Evolutionary conservation across 2,329 filamentous ascomycete species (phyloP), one percentile per base, ranked within the genome.

Genomic region (Stagonosporopsis rhizophila): DNA sequence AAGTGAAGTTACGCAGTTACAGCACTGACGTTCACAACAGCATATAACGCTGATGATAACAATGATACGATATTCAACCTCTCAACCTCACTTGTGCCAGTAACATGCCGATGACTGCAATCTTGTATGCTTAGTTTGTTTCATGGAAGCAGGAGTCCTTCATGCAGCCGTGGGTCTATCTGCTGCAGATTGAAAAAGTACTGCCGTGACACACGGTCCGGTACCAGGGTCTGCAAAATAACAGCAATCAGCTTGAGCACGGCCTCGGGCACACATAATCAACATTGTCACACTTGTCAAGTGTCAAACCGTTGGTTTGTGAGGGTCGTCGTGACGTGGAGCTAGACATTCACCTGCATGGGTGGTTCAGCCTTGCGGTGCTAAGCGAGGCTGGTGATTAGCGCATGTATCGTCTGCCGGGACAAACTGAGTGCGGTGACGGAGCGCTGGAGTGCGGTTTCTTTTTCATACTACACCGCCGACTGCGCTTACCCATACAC

Each of bases 401-500:
- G 53, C 46, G 47, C 30, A 39, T 40, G 19, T 37, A 39, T 52
- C 28, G 23, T 8, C 28, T 11, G 46, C 23, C 42, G 28, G 37
- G 48, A 44, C 53, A 56, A 52, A 56, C 47, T 56, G 32, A 56
- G 53, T 23, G 42, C 47, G 41, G 53, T 56, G 47, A 52, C 42
- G 42, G 53, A 56, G 53, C 30, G 14, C 30, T 32, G 30, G 8
- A 38, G 35, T 38, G 30, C 38, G 47, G 52, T 52, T 56, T 53
- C 41, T 52, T 52, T 56, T 55, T 23, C 51, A 58, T 44, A 63
- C 58, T 53, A 63, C 61, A 61, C 59, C 52, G 61, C 60, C 52
- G 59, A 62, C 64, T 66, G 65, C 57, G 60, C 60, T 57, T 54
- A 52, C 59, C 60, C 52, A 47, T 56, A 47, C 41, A 47, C 44